Evolutionary conservation across 1,284 basidiomycete species (phyloP), one percentile per base, ranked within the genome.

Genomic region (Coriolopsis trogii): DNA sequence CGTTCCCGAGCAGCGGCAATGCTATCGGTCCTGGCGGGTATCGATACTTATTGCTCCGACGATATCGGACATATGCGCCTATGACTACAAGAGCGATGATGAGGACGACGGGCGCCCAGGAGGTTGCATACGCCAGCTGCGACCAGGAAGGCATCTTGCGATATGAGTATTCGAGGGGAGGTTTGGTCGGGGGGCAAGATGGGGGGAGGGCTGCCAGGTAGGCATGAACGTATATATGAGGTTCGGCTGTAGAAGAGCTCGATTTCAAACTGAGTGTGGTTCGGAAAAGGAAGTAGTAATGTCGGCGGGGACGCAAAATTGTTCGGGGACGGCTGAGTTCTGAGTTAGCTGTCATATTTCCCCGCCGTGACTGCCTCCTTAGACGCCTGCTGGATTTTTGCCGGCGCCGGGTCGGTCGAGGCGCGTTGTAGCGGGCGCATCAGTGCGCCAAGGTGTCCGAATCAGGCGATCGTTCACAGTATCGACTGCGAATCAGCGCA

Each of bases 1-100:
- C 53, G 29, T 65, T 65, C 2, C 63, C 63, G 16, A 65, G 34
- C 8, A 65, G 18, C 15, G 62, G 63, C 3, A 62, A 12, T 15
- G 46, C 47, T 21, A 34, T 44, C 12, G 63, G 63, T 3, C 63
- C 63, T 3, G 63, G 63, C 13, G 62, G 63, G 20, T 51, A 41
- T 10, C 45, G 46, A 28, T 34, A 43, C 50, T 48, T 58, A 45
- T 41, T 45, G 25, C 33, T 34, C 31, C 37, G 41, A 30, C 20
- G 8, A 9, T 28, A 48, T 30, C 42, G 50, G 16, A 49, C 34
- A 36, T 43, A 55, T 29, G 39, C 49, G 20, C 47, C 53, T 7
- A 42, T 33, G 28, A 55, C 10, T 13, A 55, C 44, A 16, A 53
- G 23, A 7, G 39, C 29, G 29, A 45, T 21, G 37, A 58, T 31